Evolutionary conservation across 352 stramenopile genomes (phyloP), one percentile per base, ranked within the genome.

Genomic region (Phytophthora crassamura): DNA sequence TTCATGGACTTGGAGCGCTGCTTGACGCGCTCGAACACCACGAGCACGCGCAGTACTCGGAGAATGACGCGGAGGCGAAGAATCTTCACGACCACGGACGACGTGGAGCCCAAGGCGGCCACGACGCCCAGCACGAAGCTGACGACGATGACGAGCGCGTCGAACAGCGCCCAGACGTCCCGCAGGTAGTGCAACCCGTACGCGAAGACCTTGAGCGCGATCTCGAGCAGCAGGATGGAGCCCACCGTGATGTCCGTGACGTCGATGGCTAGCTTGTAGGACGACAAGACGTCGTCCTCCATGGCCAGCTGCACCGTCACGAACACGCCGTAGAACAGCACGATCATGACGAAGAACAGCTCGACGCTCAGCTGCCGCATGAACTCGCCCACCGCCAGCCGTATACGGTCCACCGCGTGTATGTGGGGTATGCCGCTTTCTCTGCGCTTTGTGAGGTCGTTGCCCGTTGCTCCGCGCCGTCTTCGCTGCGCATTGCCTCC

Each of bases 291-390:
- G 9, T 74, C 62, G 11, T 94, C 82, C 22, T 67, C 80, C 75
- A 96, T 84, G 0, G 83, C 83, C 47, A 96, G 88, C 74, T 96
- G 88, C 39, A 91, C 70, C 14, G 91, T 76, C 65, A 95, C 88
- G 45, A 96, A 94, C 35, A 89, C 72, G 28, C 88, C 88, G 67
- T 96, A 94, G 58, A 74, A 77, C 25, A 96, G 76, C 51, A 96
- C 84, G 66, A 95, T 92, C 72, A 94, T 91, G 35, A 93, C 85
- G 65, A 96, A 96, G 57, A 96, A 96, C 22, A 95, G 60, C 65
- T 96, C 85, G 22, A 96, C 88, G 63, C 88, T 88, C 4, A 96
- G 71, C 58, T 89, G 74, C 28, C 81, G 82, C 83, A 96, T 93
- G 60, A 94, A 94, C 53, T 91, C 80, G 55, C 86, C 86, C 5